These are phyloP conservation scores for Spiromastix sp. DNA, from an alignment of 2,329 filamentous ascomycete genomes.

Conservation along the genomic window DNA sequence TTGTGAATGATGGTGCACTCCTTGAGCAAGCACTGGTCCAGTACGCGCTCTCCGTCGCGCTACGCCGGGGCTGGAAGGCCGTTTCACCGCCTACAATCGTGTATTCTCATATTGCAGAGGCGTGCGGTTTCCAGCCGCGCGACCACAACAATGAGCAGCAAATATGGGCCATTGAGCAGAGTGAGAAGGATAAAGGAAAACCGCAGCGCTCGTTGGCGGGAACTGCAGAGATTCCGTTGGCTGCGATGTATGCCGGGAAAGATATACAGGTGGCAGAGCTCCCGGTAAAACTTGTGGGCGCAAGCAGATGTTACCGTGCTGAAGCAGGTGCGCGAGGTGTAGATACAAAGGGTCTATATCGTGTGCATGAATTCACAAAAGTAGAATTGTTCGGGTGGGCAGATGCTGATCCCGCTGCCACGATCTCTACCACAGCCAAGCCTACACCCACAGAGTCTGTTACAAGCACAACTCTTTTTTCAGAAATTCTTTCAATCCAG, in stretches of 20 bases:
- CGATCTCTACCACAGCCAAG: conserved; percentile 4
- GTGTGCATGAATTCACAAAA: conserved; percentile 97
- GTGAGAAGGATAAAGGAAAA: conserved; percentile 51
- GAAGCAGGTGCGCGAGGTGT: conserved; percentile 85
- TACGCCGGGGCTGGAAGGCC: conserved; percentile 63
- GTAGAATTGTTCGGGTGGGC: conserved; percentile 97
- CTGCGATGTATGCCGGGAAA: conserved; percentile 73
- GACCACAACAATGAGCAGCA: conserved; percentile 88
- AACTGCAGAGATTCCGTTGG: conserved; percentile 90
- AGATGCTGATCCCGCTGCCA: conserved; percentile 28
- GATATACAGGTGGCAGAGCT: conserved; percentile 55
- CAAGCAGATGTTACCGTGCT: conserved; percentile 88
- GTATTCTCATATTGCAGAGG: conserved; percentile 79
- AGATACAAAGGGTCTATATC: conserved; percentile 88
- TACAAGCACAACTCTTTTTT: conserved; percentile 48
- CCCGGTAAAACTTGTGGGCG: conserved; percentile 69
- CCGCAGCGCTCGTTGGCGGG: conserved; percentile 69
- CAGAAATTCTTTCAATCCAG: conserved; percentile 81
- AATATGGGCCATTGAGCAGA: conserved; percentile 69
- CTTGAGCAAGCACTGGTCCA: conserved; percentile 91
- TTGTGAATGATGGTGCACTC: conserved; percentile 80
- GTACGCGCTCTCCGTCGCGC: conserved; percentile 67
- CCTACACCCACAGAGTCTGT: background rate
- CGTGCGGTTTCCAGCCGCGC: conserved; percentile 89
- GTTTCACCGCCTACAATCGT: conserved; percentile 83